phyloP scores from a whole-genome alignment of 805 yeast genomes.

The Candida michaelii region DNA sequence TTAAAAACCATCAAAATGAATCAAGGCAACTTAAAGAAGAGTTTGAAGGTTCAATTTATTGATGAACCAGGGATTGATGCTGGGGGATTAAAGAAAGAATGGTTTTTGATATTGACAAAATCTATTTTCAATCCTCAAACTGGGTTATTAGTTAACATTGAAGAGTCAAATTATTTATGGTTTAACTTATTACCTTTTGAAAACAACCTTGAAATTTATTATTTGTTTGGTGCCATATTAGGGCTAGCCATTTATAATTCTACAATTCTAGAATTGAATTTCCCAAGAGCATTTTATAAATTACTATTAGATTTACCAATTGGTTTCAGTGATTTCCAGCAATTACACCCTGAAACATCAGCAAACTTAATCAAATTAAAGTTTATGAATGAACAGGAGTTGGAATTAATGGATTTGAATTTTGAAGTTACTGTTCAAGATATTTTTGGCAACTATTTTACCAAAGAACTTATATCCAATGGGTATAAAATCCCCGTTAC shows the following conservation, averaged over 20 bases:
- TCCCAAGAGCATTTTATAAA: conserved; percentile 78
- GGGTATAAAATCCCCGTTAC: conserved; percentile 63
- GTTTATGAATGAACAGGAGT: conserved; percentile 24
- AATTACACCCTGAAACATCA: conserved; percentile 68
- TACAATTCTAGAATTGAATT: conserved; percentile 73
- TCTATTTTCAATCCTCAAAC: conserved; percentile 67
- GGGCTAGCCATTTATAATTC: conserved; percentile 93
- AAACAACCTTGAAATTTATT: conserved; percentile 54
- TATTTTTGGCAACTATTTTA: conserved; percentile 41
- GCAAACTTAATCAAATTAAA: conserved; percentile 31
- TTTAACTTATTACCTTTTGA: conserved; percentile 54
- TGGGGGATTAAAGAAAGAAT: conserved; percentile 91
- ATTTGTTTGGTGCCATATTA: conserved; percentile 78
- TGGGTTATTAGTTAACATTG: conserved; percentile 65
- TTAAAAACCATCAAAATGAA: conserved; percentile 58
- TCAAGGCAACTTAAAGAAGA: conserved; percentile 64
- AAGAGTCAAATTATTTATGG: conserved; percentile 76
- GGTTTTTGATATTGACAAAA: conserved; percentile 78
- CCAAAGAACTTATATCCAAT: conserved; percentile 52
- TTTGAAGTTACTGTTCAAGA: conserved; percentile 66
- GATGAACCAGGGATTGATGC: conserved; percentile 95
- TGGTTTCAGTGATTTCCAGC: conserved; percentile 61
- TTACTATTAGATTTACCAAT: conserved; percentile 58
- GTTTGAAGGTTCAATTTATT: conserved; percentile 73
- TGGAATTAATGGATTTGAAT: conserved; percentile 46